Conservation (phyloP, 768 basidiomycete species). For the Cyclocybe cylindracea region DNA sequence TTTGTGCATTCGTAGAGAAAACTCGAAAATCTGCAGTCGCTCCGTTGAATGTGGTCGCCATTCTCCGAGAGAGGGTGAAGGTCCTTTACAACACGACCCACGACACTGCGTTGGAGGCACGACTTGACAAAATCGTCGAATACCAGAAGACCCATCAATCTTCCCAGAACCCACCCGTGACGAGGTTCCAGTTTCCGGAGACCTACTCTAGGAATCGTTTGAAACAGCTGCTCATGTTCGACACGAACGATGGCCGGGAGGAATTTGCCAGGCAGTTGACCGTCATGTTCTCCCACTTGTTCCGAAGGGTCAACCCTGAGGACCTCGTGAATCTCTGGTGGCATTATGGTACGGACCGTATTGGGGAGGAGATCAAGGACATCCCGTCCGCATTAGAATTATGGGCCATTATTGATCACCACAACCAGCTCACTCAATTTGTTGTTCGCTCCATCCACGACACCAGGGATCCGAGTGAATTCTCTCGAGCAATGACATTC, state of each 20-base stretch:
- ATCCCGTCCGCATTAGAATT: too few relatives aligned
- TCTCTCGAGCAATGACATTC: slow-evolving; percentile 34
- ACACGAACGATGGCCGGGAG: slow-evolving; percentile 35
- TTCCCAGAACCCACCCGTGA: not conserved
- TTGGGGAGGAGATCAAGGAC: too few relatives aligned
- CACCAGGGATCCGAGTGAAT: slow-evolving; percentile 13
- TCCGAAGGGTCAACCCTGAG: slow-evolving; percentile 40
- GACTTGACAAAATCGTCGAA: too few relatives aligned
- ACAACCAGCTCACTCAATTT: slow-evolving; percentile 28
- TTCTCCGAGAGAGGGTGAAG: too few relatives aligned
- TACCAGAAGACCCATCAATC: not conserved
- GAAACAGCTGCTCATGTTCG: slow-evolving; percentile 24
- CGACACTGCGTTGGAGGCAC: slow-evolving; percentile 7
- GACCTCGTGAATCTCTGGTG: slow-evolving; percentile 43
- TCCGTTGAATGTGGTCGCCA: too few relatives aligned
- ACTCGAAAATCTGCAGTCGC: too few relatives aligned
- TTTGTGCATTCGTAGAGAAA: slow-evolving; percentile 6
- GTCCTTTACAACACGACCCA: not conserved
- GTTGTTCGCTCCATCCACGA: slow-evolving; percentile 36
- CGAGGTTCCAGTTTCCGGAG: slow-evolving; percentile 20
- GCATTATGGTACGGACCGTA: too few relatives aligned
- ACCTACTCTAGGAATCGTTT: slow-evolving; percentile 18
- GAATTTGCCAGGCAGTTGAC: slow-evolving; percentile 51
- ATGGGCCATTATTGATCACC: too few relatives aligned
- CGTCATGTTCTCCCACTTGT: slow-evolving; percentile 33